These are phyloP conservation scores for Mucor lusitanicus DNA, from an alignment of 371 early-diverging fungal species.

Conservation along the genomic window DNA sequence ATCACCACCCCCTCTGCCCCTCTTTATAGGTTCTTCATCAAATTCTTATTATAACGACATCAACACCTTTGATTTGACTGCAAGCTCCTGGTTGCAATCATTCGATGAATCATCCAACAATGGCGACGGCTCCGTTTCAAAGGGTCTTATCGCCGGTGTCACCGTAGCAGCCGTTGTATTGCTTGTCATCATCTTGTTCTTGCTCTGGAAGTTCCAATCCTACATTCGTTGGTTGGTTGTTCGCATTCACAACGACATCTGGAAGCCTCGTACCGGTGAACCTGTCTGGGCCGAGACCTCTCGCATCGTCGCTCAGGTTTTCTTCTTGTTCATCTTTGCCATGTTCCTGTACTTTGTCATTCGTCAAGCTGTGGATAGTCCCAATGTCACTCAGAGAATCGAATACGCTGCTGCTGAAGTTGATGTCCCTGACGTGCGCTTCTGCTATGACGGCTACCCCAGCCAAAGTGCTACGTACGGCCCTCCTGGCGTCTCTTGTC, in stretches of 20 bases:
- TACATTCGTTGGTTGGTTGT: conserved; percentile 40
- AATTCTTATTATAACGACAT: conserved; percentile 48
- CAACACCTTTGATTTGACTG: conserved; percentile 30
- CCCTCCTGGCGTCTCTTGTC: conserved; percentile 40
- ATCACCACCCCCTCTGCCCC: no score
- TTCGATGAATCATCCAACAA: conserved; percentile 14
- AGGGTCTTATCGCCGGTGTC: conserved; percentile 50
- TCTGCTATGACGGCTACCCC: conserved; percentile 50
- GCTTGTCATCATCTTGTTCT: conserved; percentile 36
- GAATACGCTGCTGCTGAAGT: conserved; percentile 35
- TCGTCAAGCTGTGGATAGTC: conserved; percentile 48
- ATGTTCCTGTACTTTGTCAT: conserved; percentile 47
- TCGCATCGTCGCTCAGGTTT: conserved; percentile 40
- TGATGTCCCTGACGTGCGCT: conserved; percentile 49
- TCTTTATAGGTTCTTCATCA: conserved; percentile 28
- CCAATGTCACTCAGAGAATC: conserved; percentile 47
- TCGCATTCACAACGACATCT: conserved; percentile 45
- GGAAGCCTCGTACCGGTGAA: conserved; percentile 55
- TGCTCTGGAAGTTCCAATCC: conserved; percentile 46
- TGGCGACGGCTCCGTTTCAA: conserved; percentile 24
- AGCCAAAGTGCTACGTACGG: conserved; percentile 10
- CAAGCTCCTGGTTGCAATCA: conserved; percentile 35
- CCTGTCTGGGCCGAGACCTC: conserved; percentile 56
- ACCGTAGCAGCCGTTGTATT: conserved; percentile 38
- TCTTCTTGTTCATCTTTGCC: conserved; percentile 44